Evolutionary conservation across 495 filamentous ascomycete genomes (phyloP).

Genomic region (Mycothermus thermophilus): DNA sequence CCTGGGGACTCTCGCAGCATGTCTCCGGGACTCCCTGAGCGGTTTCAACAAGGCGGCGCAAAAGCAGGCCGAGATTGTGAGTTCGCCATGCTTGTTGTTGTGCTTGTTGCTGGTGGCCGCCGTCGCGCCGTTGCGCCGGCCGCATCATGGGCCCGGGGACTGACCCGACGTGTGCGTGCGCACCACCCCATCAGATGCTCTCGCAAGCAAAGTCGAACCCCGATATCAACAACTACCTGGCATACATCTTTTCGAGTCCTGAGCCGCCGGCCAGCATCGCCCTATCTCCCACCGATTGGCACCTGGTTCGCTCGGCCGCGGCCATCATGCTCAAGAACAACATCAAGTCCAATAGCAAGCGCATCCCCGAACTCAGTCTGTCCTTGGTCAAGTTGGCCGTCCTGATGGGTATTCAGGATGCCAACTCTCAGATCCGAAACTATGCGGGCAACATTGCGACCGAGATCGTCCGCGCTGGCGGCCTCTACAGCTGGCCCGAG

Average conservation of each 20-base stretch:
- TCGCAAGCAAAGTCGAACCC: constrained; percentile 77
- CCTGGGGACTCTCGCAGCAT: constrained; percentile 75
- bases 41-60: constrained; percentile 61
- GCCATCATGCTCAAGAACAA: constrained; percentile 93
- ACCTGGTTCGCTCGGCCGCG: constrained; percentile 68
- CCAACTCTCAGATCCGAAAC: constrained; percentile 66
- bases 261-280: constrained; percentile 44
- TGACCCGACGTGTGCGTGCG: constrained; percentile 1
- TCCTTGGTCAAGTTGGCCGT: constrained; percentile 66
- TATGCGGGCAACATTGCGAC: constrained; percentile 90
- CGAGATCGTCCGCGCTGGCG: constrained; percentile 75
- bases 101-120: too few species aligned
- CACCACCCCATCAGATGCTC: too few species aligned
- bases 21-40: constrained; percentile 83
- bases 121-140: constrained; percentile 1
- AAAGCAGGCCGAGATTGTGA: constrained; percentile 66
- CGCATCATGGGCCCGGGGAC: neutral
- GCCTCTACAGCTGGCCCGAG: constrained; percentile 83
- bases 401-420: constrained; percentile 65
- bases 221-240: constrained; percentile 94
- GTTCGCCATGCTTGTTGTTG: too few species aligned
- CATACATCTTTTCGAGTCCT: constrained; percentile 69
- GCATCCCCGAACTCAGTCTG: constrained; percentile 54
- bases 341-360: constrained; percentile 54
- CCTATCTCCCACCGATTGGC: constrained; percentile 45